Evolutionary conservation across 23 red algal species (phyloP).

Genomic region (Gracilaria domingensis): DNA sequence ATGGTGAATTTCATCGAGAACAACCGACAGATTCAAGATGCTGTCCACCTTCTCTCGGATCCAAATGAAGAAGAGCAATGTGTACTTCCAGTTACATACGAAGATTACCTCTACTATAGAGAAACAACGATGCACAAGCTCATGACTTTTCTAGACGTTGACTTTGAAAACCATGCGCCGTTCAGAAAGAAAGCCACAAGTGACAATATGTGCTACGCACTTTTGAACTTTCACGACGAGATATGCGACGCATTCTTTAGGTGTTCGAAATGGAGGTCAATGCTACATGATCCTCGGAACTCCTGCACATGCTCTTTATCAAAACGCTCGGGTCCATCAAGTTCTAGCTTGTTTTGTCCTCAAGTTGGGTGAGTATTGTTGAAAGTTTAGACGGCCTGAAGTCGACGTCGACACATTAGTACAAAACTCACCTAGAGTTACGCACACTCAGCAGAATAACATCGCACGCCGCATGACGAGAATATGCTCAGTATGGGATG

Average conservation of each 20-base stretch:
- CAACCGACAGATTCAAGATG: conserved; percentile 39
- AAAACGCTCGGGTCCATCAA: not conserved
- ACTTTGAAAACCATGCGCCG: conserved; percentile 33
- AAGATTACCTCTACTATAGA: conserved; percentile 60
- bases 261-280: conserved; percentile 44
- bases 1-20: conserved; percentile 49
- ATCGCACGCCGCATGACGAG: too few relatives aligned
- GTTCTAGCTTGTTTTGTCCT: not conserved
- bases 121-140: conserved; percentile 41
- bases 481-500: not conserved
- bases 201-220: conserved; percentile 64
- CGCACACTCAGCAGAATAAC: too few relatives aligned
- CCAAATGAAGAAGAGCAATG: conserved; percentile 30
- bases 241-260: conserved; percentile 57
- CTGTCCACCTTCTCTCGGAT: conserved; percentile 34
- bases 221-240: conserved; percentile 50
- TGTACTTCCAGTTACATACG: conserved; percentile 42
- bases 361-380: not conserved
- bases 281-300: conserved; percentile 53
- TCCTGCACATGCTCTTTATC: conserved; percentile 34
- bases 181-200: conserved; percentile 55
- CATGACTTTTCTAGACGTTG: conserved; percentile 36
- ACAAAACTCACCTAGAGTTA: too few relatives aligned
- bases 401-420: too few relatives aligned
- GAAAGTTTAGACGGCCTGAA: not conserved